These are phyloP conservation scores for Acanthamoeba lenticulata DNA, from an alignment of 208 protist species.

Conservation along the genomic window DNA sequence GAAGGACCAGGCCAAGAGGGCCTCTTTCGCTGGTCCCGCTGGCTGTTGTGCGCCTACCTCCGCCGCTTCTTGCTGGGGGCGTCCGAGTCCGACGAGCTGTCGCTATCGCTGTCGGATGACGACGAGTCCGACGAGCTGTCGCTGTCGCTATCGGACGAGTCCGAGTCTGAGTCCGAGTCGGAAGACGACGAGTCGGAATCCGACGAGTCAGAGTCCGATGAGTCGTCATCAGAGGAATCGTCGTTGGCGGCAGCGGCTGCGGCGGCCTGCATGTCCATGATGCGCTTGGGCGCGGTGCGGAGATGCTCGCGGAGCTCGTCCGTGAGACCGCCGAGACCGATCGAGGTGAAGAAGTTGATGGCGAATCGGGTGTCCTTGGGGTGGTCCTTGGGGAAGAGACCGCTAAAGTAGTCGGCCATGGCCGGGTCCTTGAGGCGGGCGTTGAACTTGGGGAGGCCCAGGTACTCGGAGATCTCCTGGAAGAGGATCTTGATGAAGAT, in stretches of 20 bases:
- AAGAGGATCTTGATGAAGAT: constrained; percentile 96
- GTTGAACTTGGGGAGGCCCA: constrained; percentile 86
- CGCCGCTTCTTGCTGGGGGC: too few species aligned
- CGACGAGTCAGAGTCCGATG: neutral
- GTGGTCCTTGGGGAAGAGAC: constrained; percentile 91
- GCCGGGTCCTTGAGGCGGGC: constrained; percentile 85
- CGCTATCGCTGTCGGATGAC: neutral
- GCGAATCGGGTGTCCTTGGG: constrained; percentile 92
- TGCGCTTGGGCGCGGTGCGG: constrained; percentile 52
- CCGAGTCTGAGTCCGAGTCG: constrained; percentile 33
- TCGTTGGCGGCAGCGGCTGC: neutral
- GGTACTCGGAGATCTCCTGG: constrained; percentile 84
- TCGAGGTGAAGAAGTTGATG: constrained; percentile 96
- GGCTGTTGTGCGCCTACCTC: too few species aligned
- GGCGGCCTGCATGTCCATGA: constrained; percentile 49
- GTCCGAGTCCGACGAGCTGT: constrained; percentile 48
- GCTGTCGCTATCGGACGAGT: neutral
- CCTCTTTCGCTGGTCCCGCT: too few species aligned
- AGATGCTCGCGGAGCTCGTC: constrained; percentile 67
- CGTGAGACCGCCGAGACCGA: constrained; percentile 89
- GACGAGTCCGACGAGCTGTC: constrained; percentile 34
- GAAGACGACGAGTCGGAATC: constrained; percentile 42
- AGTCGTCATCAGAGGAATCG: neutral
- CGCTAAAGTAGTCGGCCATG: constrained; percentile 81
- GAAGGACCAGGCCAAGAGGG: too few species aligned